Evolutionary conservation across 2,329 filamentous ascomycete genomes (phyloP).

Genomic region (Diplodia intermedia): DNA sequence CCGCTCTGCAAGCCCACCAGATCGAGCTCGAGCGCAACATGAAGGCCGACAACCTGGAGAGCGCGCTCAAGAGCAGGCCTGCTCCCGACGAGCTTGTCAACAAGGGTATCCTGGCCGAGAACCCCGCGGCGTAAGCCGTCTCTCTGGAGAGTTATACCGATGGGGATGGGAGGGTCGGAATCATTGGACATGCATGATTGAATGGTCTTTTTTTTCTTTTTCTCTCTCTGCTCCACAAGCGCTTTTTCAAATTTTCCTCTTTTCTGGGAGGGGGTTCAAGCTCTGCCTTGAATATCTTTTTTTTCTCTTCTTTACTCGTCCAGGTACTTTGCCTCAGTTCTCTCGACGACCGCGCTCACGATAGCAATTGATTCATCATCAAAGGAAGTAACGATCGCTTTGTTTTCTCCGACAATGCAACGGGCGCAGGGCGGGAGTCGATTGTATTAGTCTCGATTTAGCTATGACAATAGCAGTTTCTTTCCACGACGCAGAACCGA

Average conservation of each 20-base stretch:
- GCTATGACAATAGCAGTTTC: constrained; percentile 11
- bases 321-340: background rate
- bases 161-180: background rate
- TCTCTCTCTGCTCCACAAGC: background rate
- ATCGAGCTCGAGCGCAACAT: constrained; percentile 87
- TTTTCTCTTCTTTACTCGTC: background rate
- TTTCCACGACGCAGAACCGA: background rate
- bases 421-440: constrained; percentile 9
- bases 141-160: background rate
- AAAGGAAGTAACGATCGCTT: constrained; percentile 29
- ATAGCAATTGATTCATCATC: constrained; percentile 11
- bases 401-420: background rate
- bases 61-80: constrained; percentile 81
- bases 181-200: constrained; percentile 17
- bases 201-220: constrained; percentile 3
- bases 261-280: background rate
- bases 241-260: background rate
- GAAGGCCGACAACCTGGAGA: constrained; percentile 84
- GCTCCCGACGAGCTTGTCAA: constrained; percentile 77
- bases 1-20: constrained; percentile 79
- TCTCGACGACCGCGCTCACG: constrained; percentile 13
- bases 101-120: constrained; percentile 73
- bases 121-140: constrained; percentile 4
- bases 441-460: constrained; percentile 26
- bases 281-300: constrained; percentile 6